These are phyloP conservation scores for Prunus persica DNA, from an alignment of 306 rosid species.

Conservation along the genomic window DNA sequence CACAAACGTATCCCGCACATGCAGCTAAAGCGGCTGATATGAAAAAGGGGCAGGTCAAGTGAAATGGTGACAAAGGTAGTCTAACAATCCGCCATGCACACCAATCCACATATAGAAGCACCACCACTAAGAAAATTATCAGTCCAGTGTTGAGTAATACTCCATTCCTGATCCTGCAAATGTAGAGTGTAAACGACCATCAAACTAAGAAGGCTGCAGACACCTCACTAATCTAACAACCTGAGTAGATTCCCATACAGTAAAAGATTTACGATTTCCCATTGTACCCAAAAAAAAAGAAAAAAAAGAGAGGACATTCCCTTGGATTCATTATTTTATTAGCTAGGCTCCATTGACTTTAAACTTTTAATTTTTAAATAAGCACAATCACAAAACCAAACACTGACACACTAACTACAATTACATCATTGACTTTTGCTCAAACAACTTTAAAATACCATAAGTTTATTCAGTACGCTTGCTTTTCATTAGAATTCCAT, in stretches of 20 bases:
- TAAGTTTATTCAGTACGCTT: neutral
- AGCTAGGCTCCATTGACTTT: neutral
- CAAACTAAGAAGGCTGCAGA: conserved; percentile 9
- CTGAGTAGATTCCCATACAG: neutral
- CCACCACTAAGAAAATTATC: conserved; percentile 46
- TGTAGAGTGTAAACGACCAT: conserved; percentile 23
- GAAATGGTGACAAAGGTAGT: conserved; percentile 72
- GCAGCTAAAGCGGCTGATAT: conserved; percentile 67
- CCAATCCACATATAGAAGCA: conserved; percentile 80
- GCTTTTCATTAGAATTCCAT: neutral
- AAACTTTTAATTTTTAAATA: neutral
- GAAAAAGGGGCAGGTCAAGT: conserved; percentile 79
- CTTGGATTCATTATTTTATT: neutral
- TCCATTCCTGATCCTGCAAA: conserved; percentile 71
- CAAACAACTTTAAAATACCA: too few species aligned
- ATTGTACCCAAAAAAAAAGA: neutral
- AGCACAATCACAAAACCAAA: too few species aligned
- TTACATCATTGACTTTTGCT: neutral
- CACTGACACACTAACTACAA: neutral
- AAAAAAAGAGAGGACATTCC: neutral
- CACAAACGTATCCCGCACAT: conserved; percentile 77
- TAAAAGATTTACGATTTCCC: neutral
- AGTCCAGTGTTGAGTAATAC: conserved; percentile 57
- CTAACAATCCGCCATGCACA: conserved; percentile 92
- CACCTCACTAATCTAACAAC: neutral